A percentile compares a stretch with the other conserved stretches of the same genome.
phyloP scores from a whole-genome alignment of 306 rosid genomes.

The Dalbergia cochinchinensis region DNA sequence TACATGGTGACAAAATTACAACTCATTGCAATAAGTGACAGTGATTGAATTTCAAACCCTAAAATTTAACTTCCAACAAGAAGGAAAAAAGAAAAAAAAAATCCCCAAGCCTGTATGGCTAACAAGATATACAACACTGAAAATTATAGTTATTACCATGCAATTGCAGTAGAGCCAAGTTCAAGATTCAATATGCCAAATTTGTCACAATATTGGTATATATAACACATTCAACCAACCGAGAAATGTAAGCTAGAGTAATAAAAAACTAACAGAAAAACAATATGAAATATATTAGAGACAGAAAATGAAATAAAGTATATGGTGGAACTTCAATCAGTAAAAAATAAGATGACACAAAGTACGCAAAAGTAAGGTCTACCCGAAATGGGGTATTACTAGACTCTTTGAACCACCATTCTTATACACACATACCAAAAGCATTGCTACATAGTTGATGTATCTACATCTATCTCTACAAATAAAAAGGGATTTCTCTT shows the following conservation, averaged over 20 bases:
- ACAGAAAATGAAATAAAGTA: not conserved
- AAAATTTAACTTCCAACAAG: conserved; percentile 24
- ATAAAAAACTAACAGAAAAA: not conserved
- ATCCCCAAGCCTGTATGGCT: conserved; percentile 29
- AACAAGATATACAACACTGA: conserved; percentile 29
- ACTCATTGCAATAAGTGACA: conserved; percentile 20
- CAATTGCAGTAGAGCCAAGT: conserved; percentile 10
- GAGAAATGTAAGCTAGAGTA: conserved; percentile 1
- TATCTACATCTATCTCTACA: not conserved
- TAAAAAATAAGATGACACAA: conserved; percentile 21
- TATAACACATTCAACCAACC: conserved; percentile 22
- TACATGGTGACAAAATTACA: conserved; percentile 45
- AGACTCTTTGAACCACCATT: conserved; percentile 20
- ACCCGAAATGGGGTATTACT: conserved; percentile 35
- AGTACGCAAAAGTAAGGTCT: conserved; percentile 2
- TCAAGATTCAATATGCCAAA: conserved; percentile 13
- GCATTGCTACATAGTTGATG: not conserved
- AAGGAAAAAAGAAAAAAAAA: not conserved
- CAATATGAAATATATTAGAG: not conserved
- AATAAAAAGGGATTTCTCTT: too few species aligned
- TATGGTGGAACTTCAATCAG: not conserved
- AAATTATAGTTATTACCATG: conserved; percentile 1
- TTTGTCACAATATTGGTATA: conserved; percentile 14
- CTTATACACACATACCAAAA: not conserved
- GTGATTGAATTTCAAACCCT: conserved; percentile 24